Percentiles rank a stretch among this genome's conserved stretches.
Conservation (phyloP, 2,329 filamentous ascomycete genomes). For the Mycosphaerella arachidis region DNA sequence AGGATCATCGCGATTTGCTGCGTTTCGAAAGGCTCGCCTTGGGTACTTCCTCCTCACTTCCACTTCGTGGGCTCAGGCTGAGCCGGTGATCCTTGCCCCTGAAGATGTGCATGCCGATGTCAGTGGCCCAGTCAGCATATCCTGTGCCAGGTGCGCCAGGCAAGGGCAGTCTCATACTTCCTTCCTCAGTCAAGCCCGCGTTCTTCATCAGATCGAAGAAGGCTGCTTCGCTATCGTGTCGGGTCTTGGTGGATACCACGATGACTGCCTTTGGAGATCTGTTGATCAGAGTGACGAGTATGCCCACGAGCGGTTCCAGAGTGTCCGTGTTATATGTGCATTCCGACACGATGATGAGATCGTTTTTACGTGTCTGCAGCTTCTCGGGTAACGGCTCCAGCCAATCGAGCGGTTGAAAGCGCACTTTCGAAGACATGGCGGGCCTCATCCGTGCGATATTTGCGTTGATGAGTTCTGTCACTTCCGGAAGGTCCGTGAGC, state of each 20-base stretch:
- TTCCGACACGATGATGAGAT: slow-evolving; percentile 63
- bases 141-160: slow-evolving; percentile 33
- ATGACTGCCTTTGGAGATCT: slow-evolving; percentile 49
- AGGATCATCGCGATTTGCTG: slow-evolving; percentile 16
- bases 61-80: slow-evolving; percentile 28
- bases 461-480: slow-evolving; percentile 53
- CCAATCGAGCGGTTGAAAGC: slow-evolving; percentile 60
- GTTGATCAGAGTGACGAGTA: slow-evolving; percentile 47
- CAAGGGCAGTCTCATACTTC: slow-evolving; percentile 27
- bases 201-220: slow-evolving; percentile 59
- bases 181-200: slow-evolving; percentile 30
- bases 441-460: slow-evolving; percentile 50
- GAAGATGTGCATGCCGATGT: slow-evolving; percentile 34
- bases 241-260: slow-evolving; percentile 61
- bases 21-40: slow-evolving; percentile 11
- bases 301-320: slow-evolving; percentile 58
- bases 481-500: slow-evolving; percentile 64
- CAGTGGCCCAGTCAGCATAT: slow-evolving; percentile 34
- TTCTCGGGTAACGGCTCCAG: slow-evolving; percentile 45
- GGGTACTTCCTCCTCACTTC: slow-evolving; percentile 28
- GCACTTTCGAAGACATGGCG: slow-evolving; percentile 40
- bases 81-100: slow-evolving; percentile 30
- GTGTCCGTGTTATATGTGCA: slow-evolving; percentile 71
- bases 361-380: slow-evolving; percentile 41
- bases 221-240: slow-evolving; percentile 61